Base-by-base conservation (phyloP, 192 early-diverging fungal genomes). In the Chytriomyces sp. region DNA sequence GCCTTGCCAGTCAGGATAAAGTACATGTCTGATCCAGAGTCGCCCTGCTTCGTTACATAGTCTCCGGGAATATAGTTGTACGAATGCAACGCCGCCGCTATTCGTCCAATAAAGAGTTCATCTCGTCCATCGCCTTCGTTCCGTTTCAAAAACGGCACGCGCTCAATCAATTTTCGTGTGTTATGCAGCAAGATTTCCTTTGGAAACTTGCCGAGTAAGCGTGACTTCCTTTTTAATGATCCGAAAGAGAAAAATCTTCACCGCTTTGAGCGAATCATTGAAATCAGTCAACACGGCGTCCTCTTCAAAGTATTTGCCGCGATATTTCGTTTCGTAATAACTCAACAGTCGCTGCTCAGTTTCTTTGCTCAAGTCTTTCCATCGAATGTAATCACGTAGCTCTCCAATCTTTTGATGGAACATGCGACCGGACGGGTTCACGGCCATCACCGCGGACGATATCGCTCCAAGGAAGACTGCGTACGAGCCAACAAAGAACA, bases 11-110 rank as follows among this genome's bases (percentile, higher is more conserved):
- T 59, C 5, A 83, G 61, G 45, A 87, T 84, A 66, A 87, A 87
- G 69, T 77, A 87, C 86, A 87, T 87, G 20, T 79, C 74, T 72
- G 82, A 79, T 47, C 86, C 86, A 44, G 74, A 68, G 28, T 76
- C 75, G 1, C 75, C 75, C 75, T 76, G 60, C 73, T 20, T 76
- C 5, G 44, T 48, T 11, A 78, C 49, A 70, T 18, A 28, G 50
- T 78, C 77, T 23, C 77, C 77, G 2, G 20, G 20, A 16, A 78
- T 59, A 67, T n/a, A 80, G 66, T 64, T 80, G n/a, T 78, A 80
- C 5, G 50, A 16, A 60, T 50, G 23, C 57, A 78, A 5, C 67
- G 77, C 16, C 50, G 73, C 24, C 20, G 76, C 62, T 5, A 79
- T 64, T 24, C 78, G 45, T 3, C 79, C 63, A 68, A 70, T 13